These are phyloP conservation scores for Sporothrix schenckii DNA, from an alignment of 2,329 filamentous ascomycete genomes.

Conservation along the genomic window DNA sequence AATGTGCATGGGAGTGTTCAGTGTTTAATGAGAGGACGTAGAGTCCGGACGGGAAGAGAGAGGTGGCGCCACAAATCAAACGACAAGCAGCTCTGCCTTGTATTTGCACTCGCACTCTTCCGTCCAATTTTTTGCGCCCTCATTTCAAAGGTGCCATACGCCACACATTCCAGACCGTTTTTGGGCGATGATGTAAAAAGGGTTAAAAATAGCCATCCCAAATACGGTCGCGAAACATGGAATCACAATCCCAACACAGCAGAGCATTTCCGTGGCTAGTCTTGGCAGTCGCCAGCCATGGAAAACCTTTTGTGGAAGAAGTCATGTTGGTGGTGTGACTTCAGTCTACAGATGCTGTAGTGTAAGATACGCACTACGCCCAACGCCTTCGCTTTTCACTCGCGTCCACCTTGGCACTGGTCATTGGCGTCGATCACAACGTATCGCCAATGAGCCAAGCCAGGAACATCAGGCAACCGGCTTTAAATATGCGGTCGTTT, in stretches of 20 bases:
- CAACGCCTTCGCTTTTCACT: neutral
- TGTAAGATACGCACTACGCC: neutral
- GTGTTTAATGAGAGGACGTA: neutral
- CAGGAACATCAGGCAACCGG: neutral
- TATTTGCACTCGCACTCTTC: neutral
- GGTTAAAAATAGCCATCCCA: neutral
- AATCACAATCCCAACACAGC: neutral
- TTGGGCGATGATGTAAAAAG: neutral
- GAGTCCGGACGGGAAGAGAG: neutral
- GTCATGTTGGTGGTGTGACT: neutral
- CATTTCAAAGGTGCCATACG: neutral
- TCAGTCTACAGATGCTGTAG: neutral
- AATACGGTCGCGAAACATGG: neutral
- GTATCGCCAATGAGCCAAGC: neutral
- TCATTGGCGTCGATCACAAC: constrained; percentile 16
- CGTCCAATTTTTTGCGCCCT: neutral
- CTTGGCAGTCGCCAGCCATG: neutral
- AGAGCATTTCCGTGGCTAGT: neutral
- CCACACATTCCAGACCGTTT: neutral
- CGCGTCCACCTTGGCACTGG: neutral
- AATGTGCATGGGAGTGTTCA: too few species aligned
- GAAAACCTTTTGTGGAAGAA: too few species aligned
- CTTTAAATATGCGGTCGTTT: neutral
- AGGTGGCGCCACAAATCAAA: neutral
- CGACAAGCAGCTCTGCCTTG: neutral